Evolutionary conservation across 2,329 filamentous ascomycete species (phyloP), one percentile per base, ranked within the genome.

Genomic region (Ophiostoma sp.): DNA sequence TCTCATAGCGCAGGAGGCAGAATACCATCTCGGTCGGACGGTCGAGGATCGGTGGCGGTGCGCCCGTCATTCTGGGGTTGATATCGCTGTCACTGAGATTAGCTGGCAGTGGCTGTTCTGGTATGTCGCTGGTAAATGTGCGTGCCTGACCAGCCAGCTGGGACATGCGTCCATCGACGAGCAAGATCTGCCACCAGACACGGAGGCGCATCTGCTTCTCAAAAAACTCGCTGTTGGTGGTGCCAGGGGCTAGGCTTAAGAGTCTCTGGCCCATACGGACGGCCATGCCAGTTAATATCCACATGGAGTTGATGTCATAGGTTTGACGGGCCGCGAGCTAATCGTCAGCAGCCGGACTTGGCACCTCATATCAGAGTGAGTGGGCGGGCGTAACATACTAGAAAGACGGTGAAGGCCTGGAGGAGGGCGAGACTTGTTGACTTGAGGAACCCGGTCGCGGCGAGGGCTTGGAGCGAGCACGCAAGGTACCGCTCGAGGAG

Each of bases 191-290:
- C 81, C 84, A 87, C 83, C 86, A 88, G 0, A 87, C 74, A 0
- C 86, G 78, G 11, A 86, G 79, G 5, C 85, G 80, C 72, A 87
- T 83, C 73, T 89, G 84, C 1, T 81, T 80, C 45, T 88, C 84
- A 67, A 86, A 88, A 0, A 83, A 81, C 0, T 79, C 79, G 1
- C 87, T 73, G 8, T 74, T 82, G 5, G 73, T 82, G 75, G 36
- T 81, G 80, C 60, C 87, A 5, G 41, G 44, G 11, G 52, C 70
- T 12, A 73, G 71, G 11, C 74, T 47, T 0, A 70, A 18, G 8
- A 55, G 49, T 11, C 49, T 27, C 49, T 55, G 49, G n/a, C 49
- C 49, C 5, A 55, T 55, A 18, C 49, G 49, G 18, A 55, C 49
- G 4, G 49, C 49, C 18, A 55, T 55, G 49, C 49, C 49, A 4